Base-by-base conservation (phyloP, 495 filamentous ascomycete genomes). In the Aspergillus olivimuriae region DNA sequence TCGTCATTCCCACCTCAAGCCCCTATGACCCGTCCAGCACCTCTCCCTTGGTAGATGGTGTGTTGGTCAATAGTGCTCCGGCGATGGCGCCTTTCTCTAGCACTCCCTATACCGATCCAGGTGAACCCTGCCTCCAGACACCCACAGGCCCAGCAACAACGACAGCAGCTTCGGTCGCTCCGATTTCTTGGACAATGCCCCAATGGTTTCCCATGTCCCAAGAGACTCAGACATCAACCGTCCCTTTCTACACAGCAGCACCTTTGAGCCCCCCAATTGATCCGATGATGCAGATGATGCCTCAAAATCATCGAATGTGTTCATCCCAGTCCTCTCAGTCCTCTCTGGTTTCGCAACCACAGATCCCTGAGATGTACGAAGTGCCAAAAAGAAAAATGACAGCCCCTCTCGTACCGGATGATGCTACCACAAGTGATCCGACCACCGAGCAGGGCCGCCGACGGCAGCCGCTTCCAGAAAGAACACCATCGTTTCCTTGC, bases 141-240 rank as follows among this genome's bases (percentile, higher is more conserved):
- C 4, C 39, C 56, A 43, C 33, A 54, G 31, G 32, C 48, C 9
- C 49, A n/a, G n/a, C 60, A 42, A 38, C 55, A 2, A 36, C 52
- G 19, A 52, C 32, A 33, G n/a, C n/a, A n/a, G n/a, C n/a, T n/a
- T n/a, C n/a, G n/a, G n/a, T n/a, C n/a, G n/a, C n/a, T n/a, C 56
- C 35, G 38, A 57, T 40, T 53, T 61, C 15, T 43, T 60, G 40
- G 63, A 59, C 46, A 24, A 42, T 58, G 8, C 47, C 51, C 15
- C 56, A 58, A 31, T 69, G 66, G 66, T 68, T 65, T 43, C 41
- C 53, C 4, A 52, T 67, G 48, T 50, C 64, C 24, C 53, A 64
- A 14, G 66, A 66, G 31, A 54, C 56, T 19, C 66, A 57, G 7
- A 48, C 58, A 19, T 32, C 52, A 0, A 43, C 52, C 14, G 51